phyloP scores from a whole-genome alignment of 305 asterid species.

The Fraxinus paxiana region DNA sequence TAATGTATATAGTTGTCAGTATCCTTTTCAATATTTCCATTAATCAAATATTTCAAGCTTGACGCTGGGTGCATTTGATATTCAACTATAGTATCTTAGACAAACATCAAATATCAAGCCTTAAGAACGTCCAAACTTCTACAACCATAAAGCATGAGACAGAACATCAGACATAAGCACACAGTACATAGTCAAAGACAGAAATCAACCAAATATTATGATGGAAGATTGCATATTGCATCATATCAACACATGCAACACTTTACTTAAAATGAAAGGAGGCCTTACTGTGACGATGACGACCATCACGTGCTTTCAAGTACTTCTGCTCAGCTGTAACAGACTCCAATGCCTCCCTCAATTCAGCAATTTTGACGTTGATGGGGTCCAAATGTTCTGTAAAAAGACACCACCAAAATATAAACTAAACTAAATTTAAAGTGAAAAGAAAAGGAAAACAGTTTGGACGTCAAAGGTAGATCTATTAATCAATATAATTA shows the following conservation, averaged over 20 bases:
- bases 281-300: conserved; percentile 89
- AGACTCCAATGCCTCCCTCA: conserved; percentile 89
- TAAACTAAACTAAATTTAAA: neutral
- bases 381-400: conserved; percentile 94
- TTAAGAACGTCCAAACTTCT: neutral
- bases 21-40: neutral
- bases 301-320: conserved; percentile 83
- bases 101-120: neutral
- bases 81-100: neutral
- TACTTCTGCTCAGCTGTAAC: conserved; percentile 82
- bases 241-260: neutral
- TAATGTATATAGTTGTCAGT: neutral
- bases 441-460: conserved; percentile 3
- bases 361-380: conserved; percentile 89
- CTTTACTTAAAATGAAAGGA: neutral
- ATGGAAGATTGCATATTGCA: neutral
- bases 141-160: neutral
- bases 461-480: neutral
- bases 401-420: neutral
- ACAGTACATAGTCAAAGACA: neutral
- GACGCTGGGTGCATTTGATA: neutral
- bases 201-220: neutral
- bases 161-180: neutral
- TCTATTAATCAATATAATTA: neutral
- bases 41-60: neutral